These are phyloP conservation scores for Beauveria sp. DNA, from an alignment of 2,329 filamentous ascomycete species.

Conservation along the genomic window DNA sequence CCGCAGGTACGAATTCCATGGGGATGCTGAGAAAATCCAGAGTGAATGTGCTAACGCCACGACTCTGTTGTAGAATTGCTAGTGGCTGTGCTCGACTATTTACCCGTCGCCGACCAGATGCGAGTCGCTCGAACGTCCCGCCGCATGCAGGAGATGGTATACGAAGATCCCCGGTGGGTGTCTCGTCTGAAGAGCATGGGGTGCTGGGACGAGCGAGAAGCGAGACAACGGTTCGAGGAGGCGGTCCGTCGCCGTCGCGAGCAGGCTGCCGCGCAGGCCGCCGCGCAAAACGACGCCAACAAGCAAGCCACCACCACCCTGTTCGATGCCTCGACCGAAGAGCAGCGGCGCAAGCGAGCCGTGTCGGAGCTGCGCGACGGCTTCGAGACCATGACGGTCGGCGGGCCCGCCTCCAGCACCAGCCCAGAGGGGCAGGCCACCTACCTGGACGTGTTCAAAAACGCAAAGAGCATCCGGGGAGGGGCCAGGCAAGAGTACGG, in stretches of 20 bases:
- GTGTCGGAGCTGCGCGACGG: conserved; percentile 47
- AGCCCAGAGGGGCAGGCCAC: conserved; percentile 52
- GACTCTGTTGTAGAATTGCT: conserved; percentile 61
- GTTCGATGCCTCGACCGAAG: conserved; percentile 66
- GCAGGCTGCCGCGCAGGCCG: conserved; percentile 25
- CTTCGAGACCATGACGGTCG: conserved; percentile 68
- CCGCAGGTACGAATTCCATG: conserved; percentile 55
- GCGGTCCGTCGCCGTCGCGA: conserved; percentile 55
- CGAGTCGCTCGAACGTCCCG: conserved; percentile 76
- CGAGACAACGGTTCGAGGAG: conserved; percentile 72
- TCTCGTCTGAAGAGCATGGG: conserved; percentile 78
- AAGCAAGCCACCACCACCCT: conserved; percentile 43
- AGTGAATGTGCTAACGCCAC: neutral
- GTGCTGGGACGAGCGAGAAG: conserved; percentile 86
- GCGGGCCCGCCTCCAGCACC: conserved; percentile 31
- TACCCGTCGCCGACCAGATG: conserved; percentile 78
- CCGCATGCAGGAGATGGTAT: conserved; percentile 94
- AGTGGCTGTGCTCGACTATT: conserved; percentile 78
- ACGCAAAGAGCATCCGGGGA: conserved; percentile 71
- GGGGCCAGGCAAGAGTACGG: conserved; percentile 84
- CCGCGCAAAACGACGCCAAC: conserved; percentile 16
- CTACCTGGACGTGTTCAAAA: conserved; percentile 61
- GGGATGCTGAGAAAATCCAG: too few species aligned
- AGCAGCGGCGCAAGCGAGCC: conserved; percentile 44
- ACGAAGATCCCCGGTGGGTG: conserved; percentile 95